Conservation (phyloP, 139 green algal species). For the Parachlorella kessleri region DNA sequence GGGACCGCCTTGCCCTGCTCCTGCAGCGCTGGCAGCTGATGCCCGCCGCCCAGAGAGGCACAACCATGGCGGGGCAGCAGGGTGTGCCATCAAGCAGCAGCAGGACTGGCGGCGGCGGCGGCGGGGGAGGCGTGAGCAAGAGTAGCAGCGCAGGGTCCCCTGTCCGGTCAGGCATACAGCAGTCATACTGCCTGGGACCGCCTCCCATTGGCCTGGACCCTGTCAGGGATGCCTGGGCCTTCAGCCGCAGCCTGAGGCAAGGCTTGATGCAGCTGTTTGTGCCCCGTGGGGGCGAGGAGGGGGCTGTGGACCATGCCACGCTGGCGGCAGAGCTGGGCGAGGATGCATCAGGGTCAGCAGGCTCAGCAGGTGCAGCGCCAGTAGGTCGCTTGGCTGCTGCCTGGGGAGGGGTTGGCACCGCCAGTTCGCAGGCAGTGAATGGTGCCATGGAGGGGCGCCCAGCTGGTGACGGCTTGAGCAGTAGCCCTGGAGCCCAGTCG, state of each 20-base stretch:
- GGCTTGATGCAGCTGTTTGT: slow-evolving; percentile 11
- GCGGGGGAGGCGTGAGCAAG: too few relatives aligned
- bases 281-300: neutral
- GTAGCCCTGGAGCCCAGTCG: too few relatives aligned
- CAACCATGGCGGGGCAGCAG: too few relatives aligned
- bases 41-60: too few relatives aligned
- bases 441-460: neutral
- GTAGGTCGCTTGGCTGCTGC: neutral
- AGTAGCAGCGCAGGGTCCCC: too few relatives aligned
- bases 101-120: too few relatives aligned
- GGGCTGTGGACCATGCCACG: neutral
- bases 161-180: too few relatives aligned
- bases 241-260: neutral
- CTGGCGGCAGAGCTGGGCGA: neutral
- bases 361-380: neutral
- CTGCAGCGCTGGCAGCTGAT: too few relatives aligned
- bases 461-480: neutral
- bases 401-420: neutral
- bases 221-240: neutral
- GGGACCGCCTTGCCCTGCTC: too few relatives aligned
- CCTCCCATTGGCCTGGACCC: slow-evolving; percentile 13
- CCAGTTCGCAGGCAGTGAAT: neutral
- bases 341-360: neutral
- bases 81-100: too few relatives aligned
- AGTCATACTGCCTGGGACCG: neutral